These are phyloP conservation scores for Trichoderma atrobrunneum DNA, from an alignment of 2,329 filamentous ascomycete genomes.

Conservation along the genomic window DNA sequence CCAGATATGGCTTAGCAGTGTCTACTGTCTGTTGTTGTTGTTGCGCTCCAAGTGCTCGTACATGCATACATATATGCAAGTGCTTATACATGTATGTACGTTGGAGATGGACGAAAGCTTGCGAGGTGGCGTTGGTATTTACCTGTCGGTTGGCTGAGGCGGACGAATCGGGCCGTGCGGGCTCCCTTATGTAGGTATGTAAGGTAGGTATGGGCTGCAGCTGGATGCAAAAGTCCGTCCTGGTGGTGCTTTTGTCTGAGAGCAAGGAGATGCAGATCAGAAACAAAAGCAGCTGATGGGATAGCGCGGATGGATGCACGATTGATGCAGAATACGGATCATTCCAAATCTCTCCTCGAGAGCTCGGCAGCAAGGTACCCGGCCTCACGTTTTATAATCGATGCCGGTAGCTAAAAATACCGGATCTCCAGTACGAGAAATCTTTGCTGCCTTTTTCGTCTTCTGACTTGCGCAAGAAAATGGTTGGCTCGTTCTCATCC, in stretches of 20 bases:
- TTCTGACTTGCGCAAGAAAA: conserved; percentile 24
- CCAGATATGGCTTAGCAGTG: conserved; percentile 3
- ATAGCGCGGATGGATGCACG: conserved; percentile 23
- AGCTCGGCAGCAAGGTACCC: conserved; percentile 21
- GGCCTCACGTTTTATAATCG: conserved; percentile 29
- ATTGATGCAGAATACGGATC: conserved; percentile 23
- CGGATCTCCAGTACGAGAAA: conserved; percentile 29
- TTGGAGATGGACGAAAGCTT: conserved; percentile 5
- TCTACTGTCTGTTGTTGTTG: not conserved
- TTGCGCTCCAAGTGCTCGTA: not conserved
- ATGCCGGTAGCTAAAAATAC: conserved; percentile 28
- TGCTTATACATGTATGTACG: conserved; percentile 16
- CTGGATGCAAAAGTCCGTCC: not conserved
- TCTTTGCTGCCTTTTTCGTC: conserved; percentile 19
- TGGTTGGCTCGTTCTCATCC: conserved; percentile 22
- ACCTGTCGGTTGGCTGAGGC: not conserved
- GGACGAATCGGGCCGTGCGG: conserved; percentile 4
- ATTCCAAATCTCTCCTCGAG: conserved; percentile 10
- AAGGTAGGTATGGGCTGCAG: not conserved
- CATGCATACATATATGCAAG: conserved; percentile 12
- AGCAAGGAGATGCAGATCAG: not conserved
- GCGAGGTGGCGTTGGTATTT: not conserved
- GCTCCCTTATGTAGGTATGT: not conserved
- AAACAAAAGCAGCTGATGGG: not conserved
- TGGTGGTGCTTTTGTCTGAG: not conserved